phyloP scores from a whole-genome alignment of 129 eudicot genomes.

The Lactuca sativa region DNA sequence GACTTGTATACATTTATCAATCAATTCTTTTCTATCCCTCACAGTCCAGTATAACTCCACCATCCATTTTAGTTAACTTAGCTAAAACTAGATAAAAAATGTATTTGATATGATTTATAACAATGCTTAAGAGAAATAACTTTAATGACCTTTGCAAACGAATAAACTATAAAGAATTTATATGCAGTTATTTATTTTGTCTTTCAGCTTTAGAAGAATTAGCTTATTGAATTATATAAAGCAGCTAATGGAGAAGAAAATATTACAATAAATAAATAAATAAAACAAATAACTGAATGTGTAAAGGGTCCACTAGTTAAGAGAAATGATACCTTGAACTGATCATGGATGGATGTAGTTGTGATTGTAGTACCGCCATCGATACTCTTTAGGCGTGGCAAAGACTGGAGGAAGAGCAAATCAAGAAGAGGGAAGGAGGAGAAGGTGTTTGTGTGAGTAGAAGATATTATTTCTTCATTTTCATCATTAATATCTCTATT shows the following conservation, averaged over 20 bases:
- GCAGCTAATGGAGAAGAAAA: neutral
- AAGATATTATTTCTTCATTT: neutral
- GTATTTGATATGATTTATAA: neutral
- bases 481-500: neutral
- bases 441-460: neutral
- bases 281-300: neutral
- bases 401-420: accelerated
- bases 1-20: neutral
- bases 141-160: neutral
- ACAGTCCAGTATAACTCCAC: neutral
- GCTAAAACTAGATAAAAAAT: neutral
- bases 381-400: neutral
- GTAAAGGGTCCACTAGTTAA: too few relatives aligned
- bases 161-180: neutral
- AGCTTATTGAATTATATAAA: neutral
- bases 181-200: too few relatives aligned
- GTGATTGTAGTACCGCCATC: neutral
- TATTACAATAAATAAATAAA: neutral
- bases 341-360: neutral
- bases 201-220: neutral
- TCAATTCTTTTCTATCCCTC: neutral
- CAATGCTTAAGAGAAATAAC: neutral
- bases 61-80: neutral
- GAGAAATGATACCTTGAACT: neutral
- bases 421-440: conserved; percentile 4